phyloP scores from a whole-genome alignment of 2,329 filamentous ascomycete genomes.

The Alternaria longipes region DNA sequence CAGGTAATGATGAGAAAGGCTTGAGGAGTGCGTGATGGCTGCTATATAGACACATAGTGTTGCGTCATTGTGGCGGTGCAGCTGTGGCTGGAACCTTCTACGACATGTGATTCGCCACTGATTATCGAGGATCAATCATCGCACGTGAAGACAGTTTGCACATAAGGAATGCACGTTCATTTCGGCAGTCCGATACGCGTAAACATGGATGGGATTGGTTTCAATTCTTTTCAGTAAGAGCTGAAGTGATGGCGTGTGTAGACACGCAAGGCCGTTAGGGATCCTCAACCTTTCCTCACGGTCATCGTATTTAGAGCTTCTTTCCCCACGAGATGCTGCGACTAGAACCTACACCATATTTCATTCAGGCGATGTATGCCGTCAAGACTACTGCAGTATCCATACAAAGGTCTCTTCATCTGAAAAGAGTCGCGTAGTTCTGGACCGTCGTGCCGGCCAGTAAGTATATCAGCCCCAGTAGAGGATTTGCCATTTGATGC shows the following conservation, averaged over 20 bases:
- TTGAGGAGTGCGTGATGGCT: not conserved
- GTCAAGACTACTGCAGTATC: not conserved
- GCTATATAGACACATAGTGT: conserved; percentile 1
- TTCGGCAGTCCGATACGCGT: no score
- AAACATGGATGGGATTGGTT: not conserved
- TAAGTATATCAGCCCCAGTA: not conserved
- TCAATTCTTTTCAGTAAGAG: not conserved
- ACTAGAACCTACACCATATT: not conserved
- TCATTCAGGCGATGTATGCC: no score
- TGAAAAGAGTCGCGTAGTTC: no score
- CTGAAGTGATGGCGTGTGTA: not conserved
- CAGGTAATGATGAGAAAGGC: not conserved
- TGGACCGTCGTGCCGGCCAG: not conserved
- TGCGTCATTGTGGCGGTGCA: conserved; percentile 43
- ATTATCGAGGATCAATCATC: not conserved
- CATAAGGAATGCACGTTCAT: not conserved
- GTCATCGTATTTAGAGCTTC: not conserved
- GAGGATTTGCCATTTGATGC: not conserved
- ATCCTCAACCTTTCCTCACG: not conserved
- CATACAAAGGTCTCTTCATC: no score
- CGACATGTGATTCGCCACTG: conserved; percentile 21
- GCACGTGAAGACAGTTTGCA: conserved; percentile 8
- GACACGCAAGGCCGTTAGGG: not conserved
- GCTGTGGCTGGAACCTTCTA: conserved; percentile 35
- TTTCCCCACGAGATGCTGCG: not conserved